phyloP scores from a whole-genome alignment of 441 rosid genomes.

The Erodium moschatum region DNA sequence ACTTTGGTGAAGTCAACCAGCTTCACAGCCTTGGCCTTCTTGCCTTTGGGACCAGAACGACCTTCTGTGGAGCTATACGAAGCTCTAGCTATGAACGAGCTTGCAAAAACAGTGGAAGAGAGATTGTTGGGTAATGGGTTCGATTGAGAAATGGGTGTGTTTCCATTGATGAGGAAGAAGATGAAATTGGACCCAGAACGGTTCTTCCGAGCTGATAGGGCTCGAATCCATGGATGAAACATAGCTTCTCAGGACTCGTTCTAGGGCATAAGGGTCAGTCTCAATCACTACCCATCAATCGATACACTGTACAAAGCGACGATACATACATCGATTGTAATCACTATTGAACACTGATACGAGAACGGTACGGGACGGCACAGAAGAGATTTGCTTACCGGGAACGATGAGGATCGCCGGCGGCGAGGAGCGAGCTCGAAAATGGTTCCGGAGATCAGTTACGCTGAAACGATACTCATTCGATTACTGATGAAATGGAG shows the following conservation, averaged over 20 bases:
- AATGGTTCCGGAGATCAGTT: no score
- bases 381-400: no score
- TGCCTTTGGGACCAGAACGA: background rate
- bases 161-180: conserved; percentile 16
- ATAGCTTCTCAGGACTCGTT: conserved; percentile 15
- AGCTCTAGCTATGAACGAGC: background rate
- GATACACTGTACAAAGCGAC: background rate
- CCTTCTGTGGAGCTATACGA: background rate
- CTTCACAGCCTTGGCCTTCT: conserved; percentile 28
- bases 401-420: no score
- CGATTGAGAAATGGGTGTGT: conserved; percentile 5
- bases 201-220: conserved; percentile 30
- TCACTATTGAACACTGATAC: no score
- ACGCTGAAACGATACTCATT: no score
- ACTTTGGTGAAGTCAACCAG: conserved; percentile 63
- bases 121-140: background rate
- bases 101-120: background rate
- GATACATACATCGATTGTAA: background rate
- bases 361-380: no score
- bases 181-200: conserved; percentile 12
- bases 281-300: background rate
- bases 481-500: no score
- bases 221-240: conserved; percentile 39
- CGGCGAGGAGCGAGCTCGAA: no score
- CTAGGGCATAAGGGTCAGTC: background rate